phyloP scores from a whole-genome alignment of 345 rosid species.

The Microcos paniculata region DNA sequence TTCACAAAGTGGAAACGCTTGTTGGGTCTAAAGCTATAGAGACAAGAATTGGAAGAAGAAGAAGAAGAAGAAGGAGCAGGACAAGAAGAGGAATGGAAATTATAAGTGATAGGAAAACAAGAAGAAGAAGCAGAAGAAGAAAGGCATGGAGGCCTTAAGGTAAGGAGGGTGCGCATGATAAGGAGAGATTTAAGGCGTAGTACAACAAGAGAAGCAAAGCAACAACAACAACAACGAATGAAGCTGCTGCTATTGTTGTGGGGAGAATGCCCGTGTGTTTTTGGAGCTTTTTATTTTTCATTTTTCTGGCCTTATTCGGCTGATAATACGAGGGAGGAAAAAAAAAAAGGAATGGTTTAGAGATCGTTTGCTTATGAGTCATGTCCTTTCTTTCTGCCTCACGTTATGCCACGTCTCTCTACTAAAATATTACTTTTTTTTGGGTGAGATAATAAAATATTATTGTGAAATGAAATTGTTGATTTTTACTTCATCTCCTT shows the following conservation, averaged over 20 bases:
- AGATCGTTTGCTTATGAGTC: neutral
- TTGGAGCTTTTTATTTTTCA: neutral
- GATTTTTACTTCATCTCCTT: too few relatives aligned
- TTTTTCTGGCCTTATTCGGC: neutral
- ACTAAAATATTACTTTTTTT: neutral
- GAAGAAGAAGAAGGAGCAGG: constrained; percentile 12
- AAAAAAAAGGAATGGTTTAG: neutral
- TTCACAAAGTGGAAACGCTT: constrained; percentile 67
- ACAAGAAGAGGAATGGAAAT: constrained; percentile 22
- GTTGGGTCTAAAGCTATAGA: constrained; percentile 53
- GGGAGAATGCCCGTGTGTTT: constrained; percentile 19
- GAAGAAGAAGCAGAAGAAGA: constrained; percentile 21
- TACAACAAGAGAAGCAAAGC: neutral
- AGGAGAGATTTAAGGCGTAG: neutral
- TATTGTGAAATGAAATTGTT: too few relatives aligned
- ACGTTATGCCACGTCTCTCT: constrained; percentile 10
- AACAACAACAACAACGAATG: neutral
- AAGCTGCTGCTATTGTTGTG: constrained; percentile 2
- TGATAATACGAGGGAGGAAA: neutral
- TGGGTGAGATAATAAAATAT: too few relatives aligned
- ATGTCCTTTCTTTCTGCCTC: neutral
- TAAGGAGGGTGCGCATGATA: constrained; percentile 38
- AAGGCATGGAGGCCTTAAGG: constrained; percentile 20
- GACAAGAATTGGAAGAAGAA: constrained; percentile 30
- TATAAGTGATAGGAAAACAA: constrained; percentile 28